Evolutionary conservation across 345 rosid genomes (phyloP).

Genomic region (Alliaria petiolata): DNA sequence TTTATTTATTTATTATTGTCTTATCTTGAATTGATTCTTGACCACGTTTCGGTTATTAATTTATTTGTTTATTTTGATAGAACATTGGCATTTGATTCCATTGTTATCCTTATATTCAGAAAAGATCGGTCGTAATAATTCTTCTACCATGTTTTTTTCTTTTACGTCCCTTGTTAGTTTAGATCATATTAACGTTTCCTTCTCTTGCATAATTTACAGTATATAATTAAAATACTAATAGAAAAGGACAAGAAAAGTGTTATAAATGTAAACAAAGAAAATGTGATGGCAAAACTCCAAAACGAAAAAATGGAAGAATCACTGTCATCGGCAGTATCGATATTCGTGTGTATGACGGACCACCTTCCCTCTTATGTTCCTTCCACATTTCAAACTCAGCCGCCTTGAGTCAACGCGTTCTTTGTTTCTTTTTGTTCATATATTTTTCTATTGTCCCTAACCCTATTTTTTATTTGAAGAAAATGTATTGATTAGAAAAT

Average conservation of each 20-base stretch:
- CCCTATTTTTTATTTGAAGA: neutral
- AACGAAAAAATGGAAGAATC: slow-evolving; percentile 11
- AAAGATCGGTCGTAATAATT: neutral
- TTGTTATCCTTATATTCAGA: neutral
- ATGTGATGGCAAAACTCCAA: slow-evolving; percentile 22
- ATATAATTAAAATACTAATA: neutral
- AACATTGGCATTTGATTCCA: slow-evolving; percentile 5
- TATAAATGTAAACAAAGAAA: slow-evolving; percentile 1
- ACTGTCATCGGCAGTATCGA: slow-evolving; percentile 2
- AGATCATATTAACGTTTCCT: neutral
- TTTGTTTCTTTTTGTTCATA: neutral
- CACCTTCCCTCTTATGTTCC: slow-evolving; percentile 10
- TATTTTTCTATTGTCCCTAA: neutral
- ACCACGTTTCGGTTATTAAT: neutral
- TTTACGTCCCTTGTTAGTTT: neutral
- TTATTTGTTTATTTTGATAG: neutral
- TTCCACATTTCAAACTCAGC: slow-evolving; percentile 20
- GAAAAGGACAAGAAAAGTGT: slow-evolving; percentile 1
- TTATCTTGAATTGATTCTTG: neutral
- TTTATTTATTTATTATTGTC: neutral
- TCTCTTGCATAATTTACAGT: neutral
- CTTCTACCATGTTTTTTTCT: neutral
- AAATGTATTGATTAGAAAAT: neutral
- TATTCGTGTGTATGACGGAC: slow-evolving; percentile 19
- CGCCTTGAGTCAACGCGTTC: slow-evolving; percentile 22